Conservation (phyloP, 2,329 filamentous ascomycete genomes). For the Penicillium digitatum region DNA sequence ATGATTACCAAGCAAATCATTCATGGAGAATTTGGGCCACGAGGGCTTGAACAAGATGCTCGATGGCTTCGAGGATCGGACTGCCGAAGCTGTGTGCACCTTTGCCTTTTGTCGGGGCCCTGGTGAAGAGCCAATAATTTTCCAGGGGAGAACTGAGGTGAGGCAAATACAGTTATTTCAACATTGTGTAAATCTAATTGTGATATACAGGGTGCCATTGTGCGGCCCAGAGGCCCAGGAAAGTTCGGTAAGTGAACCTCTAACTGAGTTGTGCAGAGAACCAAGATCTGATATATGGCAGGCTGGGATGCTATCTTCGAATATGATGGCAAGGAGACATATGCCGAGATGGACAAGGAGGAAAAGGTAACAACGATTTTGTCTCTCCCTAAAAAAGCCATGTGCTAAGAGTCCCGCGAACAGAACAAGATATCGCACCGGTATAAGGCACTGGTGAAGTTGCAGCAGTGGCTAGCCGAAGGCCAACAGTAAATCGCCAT, state of each 20-base stretch:
- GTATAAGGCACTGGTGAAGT: conserved; percentile 76
- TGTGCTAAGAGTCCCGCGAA: conserved; percentile 15
- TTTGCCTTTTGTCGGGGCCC: conserved; percentile 89
- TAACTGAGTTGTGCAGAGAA: neutral
- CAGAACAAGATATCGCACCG: conserved; percentile 89
- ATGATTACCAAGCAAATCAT: conserved; percentile 71
- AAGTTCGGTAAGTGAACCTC: conserved; percentile 66
- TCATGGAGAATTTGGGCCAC: conserved; percentile 77
- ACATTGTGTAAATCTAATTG: conserved; percentile 2
- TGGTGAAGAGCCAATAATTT: conserved; percentile 76
- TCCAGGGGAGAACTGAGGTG: conserved; percentile 84
- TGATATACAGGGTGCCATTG: conserved; percentile 66
- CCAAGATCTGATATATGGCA: conserved; percentile 35
- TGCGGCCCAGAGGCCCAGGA: conserved; percentile 72
- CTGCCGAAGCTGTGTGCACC: conserved; percentile 88
- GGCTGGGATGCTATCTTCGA: conserved; percentile 98
- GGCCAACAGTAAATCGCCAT: conserved; percentile 17
- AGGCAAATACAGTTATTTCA: conserved; percentile 25
- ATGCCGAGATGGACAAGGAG: conserved; percentile 91
- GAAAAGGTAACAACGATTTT: conserved; percentile 64
- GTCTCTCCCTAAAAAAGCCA: neutral
- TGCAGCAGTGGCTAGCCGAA: conserved; percentile 72
- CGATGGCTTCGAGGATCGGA: conserved; percentile 83
- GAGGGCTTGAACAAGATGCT: conserved; percentile 86
- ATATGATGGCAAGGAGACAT: conserved; percentile 77